These are phyloP conservation scores for Diaporthe nobilis DNA, from an alignment of 2,329 filamentous ascomycete genomes.

Conservation along the genomic window DNA sequence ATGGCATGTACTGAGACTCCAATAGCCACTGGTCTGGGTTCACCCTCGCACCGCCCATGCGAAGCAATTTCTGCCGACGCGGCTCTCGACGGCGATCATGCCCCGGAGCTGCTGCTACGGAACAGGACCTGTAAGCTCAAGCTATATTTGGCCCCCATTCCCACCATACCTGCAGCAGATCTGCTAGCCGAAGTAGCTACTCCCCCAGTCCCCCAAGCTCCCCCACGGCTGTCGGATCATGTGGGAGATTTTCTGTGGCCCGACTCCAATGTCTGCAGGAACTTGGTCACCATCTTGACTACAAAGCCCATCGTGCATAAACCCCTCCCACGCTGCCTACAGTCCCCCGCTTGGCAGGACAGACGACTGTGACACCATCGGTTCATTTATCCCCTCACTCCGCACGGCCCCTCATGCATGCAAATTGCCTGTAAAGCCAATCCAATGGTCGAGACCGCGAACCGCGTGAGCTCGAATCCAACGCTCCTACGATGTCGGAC, in stretches of 20 bases:
- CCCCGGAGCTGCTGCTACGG: constrained; percentile 12
- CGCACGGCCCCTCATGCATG: constrained; percentile 34
- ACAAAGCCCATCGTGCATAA: constrained; percentile 5
- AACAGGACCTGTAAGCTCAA: constrained; percentile 11
- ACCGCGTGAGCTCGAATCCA: constrained; percentile 4
- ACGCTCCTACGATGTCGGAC: not conserved
- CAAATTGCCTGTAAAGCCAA: constrained; percentile 12
- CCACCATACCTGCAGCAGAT: constrained; percentile 28
- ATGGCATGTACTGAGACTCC: not conserved
- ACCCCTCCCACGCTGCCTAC: constrained; percentile 14
- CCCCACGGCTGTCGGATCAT: constrained; percentile 9
- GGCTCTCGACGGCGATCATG: constrained; percentile 20
- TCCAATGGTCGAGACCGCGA: not conserved
- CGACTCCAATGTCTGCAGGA: constrained; percentile 23
- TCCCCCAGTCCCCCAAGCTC: not conserved
- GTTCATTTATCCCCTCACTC: constrained; percentile 20
- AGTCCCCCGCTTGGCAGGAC: not conserved
- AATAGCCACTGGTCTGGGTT: constrained; percentile 1
- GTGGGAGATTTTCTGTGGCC: constrained; percentile 15
- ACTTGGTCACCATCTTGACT: constrained; percentile 16
- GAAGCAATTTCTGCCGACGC: constrained; percentile 24
- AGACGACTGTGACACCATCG: not conserved
- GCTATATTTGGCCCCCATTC: constrained; percentile 34
- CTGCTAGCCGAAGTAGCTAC: constrained; percentile 16
- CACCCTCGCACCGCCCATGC: not conserved